These are phyloP conservation scores for Malassezia cuniculi DNA, from an alignment of 1,284 basidiomycete species.

Conservation along the genomic window DNA sequence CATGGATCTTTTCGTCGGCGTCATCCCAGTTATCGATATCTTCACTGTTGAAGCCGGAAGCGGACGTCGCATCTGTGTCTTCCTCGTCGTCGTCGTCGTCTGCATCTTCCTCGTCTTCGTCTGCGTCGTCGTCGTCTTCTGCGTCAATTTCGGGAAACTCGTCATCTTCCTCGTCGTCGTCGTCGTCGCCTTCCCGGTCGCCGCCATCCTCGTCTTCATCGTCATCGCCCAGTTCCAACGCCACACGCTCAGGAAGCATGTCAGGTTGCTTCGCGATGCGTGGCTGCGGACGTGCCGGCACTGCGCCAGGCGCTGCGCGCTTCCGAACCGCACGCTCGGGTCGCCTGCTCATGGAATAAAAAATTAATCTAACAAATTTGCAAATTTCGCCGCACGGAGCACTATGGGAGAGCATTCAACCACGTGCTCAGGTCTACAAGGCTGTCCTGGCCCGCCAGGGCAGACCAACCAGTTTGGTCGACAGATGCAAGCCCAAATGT, in stretches of 20 bases:
- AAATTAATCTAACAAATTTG: background rate
- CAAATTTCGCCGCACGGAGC: background rate
- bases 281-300: background rate
- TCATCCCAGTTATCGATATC: conserved; percentile 23
- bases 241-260: background rate
- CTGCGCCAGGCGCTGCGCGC: conserved; percentile 11
- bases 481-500: conserved; percentile 24
- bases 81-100: conserved; percentile 23
- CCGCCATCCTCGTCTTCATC: conserved; percentile 9
- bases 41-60: conserved; percentile 40
- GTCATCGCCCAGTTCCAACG: conserved; percentile 9
- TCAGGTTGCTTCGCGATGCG: background rate
- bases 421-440: conserved; percentile 16
- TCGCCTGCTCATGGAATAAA: no score
- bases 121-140: conserved; percentile 46
- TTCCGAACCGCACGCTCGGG: conserved; percentile 6
- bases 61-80: conserved; percentile 38
- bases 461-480: conserved; percentile 14
- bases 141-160: background rate
- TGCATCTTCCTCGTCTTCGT: conserved; percentile 14
- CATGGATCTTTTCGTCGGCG: conserved; percentile 14
- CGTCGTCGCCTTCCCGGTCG: conserved; percentile 19
- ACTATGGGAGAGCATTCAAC: conserved; percentile 19
- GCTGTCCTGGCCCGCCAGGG: conserved; percentile 1
- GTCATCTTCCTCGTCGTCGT: conserved; percentile 36